phyloP scores from a whole-genome alignment of 176 grass and related monocot genomes.

The Carex scoparia region DNA sequence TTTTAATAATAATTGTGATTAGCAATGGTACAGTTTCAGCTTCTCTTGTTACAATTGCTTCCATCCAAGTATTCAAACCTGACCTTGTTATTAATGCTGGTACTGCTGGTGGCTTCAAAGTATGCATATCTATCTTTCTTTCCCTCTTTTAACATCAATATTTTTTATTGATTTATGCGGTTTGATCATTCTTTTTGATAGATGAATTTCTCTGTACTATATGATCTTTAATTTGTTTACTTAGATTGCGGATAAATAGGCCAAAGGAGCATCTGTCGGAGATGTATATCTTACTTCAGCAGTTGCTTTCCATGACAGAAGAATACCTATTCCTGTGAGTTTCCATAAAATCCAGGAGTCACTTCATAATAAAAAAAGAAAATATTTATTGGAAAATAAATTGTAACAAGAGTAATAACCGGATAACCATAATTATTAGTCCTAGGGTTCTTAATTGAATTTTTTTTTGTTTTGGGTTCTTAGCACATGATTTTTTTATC shows the following conservation, averaged over 20 bases:
- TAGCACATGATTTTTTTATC: not conserved
- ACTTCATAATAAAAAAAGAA: not conserved
- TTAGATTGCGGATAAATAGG: slow-evolving; percentile 34
- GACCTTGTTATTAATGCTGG: slow-evolving; percentile 92
- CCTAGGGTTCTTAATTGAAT: not conserved
- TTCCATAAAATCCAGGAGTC: not conserved
- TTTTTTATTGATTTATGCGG: not conserved
- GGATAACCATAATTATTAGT: not conserved
- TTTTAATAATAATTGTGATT: too few relatives aligned
- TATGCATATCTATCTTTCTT: slow-evolving; percentile 24
- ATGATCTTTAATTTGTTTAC: not conserved
- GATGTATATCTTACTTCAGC: slow-evolving; percentile 80
- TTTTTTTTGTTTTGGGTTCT: slow-evolving; percentile 9
- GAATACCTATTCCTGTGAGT: slow-evolving; percentile 98
- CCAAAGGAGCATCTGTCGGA: slow-evolving; percentile 75
- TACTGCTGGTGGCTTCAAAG: slow-evolving; percentile 88
- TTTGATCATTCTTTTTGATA: not conserved
- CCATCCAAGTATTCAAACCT: slow-evolving; percentile 77
- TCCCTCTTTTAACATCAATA: slow-evolving; percentile 7
- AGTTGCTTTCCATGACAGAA: slow-evolving; percentile 95
- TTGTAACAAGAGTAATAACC: not conserved
- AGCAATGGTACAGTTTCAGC: slow-evolving; percentile 48
- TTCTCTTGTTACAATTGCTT: slow-evolving; percentile 78
- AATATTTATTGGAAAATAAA: not conserved
- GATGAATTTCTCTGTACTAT: not conserved